Evolutionary conservation across 257 asterid genomes (phyloP), one percentile per base, ranked within the genome.

Genomic region (Solanum chilense): DNA sequence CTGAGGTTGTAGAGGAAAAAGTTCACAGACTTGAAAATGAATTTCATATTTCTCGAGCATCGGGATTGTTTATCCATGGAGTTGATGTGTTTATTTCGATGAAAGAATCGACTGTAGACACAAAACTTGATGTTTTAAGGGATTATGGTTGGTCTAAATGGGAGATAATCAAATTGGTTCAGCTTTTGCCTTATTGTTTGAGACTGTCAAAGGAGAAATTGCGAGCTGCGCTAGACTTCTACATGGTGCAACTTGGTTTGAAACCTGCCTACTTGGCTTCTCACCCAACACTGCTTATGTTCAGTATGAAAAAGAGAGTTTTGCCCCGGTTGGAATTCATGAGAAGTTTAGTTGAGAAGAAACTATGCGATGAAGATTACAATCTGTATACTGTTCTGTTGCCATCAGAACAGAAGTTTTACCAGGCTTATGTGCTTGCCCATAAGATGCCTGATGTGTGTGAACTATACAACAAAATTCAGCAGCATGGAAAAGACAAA

Each of bases 251-350:
- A 18, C 82, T 73, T 47, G 89, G 89, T 27, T 83, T 39, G 68
- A 18, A 62, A n/a, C 15, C 66, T 25, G 82, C 69, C 5, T 83
- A 82, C 78, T 58, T 89, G 86, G 86, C 82, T 41, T 42, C 64
- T 5, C 77, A 23, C 9, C 87, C 91, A 3, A 7, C 70, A 10
- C 3, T 89, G 80, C 80, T 89, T 5, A 47, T 33, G 41, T 56
- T 82, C 14, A 86, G 91, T 86, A 62, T 90, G 87, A 89, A 90
- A 77, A 88, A 56, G 70, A 86, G 90, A 70, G 77, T 90, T 77
- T 78, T 81, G 66, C 91, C 90, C 1, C 88, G 91, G 87, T 49
- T 35, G 25, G 83, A 62, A 39, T 20, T 90, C 49, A 12, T 90
- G 70, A 86, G 80, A 9, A 49, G 85, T 64, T 80, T 90, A 66